Conservation (phyloP, 2,329 filamentous ascomycete species). For the Curvularia spicifera region DNA sequence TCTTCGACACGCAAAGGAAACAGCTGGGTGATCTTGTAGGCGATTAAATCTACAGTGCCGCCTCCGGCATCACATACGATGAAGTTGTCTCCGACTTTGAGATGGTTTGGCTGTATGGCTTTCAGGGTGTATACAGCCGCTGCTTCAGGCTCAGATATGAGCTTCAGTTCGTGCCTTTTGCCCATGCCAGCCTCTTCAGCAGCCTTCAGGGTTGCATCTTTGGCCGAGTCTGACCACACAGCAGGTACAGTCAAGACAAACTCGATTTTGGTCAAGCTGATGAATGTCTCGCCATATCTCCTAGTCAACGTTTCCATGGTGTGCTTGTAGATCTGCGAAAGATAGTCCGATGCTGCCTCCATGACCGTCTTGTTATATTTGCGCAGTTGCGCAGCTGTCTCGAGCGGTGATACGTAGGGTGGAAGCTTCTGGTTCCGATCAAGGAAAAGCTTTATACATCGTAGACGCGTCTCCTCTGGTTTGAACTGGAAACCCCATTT, state of each 20-base stretch:
- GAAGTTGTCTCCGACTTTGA: slow-evolving; percentile 69
- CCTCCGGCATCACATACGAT: slow-evolving; percentile 63
- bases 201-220: slow-evolving; percentile 79
- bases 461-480: slow-evolving; percentile 75
- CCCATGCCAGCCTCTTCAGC: slow-evolving; percentile 83
- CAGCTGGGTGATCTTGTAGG: slow-evolving; percentile 78
- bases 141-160: slow-evolving; percentile 80
- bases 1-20: slow-evolving; percentile 76
- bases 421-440: slow-evolving; percentile 81
- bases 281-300: slow-evolving; percentile 78
- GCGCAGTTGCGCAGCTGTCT: slow-evolving; percentile 78
- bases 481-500: slow-evolving; percentile 88
- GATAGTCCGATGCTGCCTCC: slow-evolving; percentile 79
- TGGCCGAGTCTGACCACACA: slow-evolving; percentile 85
- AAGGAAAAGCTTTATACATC: slow-evolving; percentile 84
- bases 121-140: slow-evolving; percentile 81
- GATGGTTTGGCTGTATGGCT: slow-evolving; percentile 76
- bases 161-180: slow-evolving; percentile 70
- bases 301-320: slow-evolving; percentile 78
- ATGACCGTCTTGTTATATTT: slow-evolving; percentile 77
- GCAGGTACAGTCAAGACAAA: slow-evolving; percentile 79
- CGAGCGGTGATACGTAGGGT: slow-evolving; percentile 78
- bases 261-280: slow-evolving; percentile 75
- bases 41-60: slow-evolving; percentile 57
- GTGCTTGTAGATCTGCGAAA: slow-evolving; percentile 76